Base-by-base conservation (phyloP, 768 basidiomycete genomes). In the Lactarius quietus region DNA sequence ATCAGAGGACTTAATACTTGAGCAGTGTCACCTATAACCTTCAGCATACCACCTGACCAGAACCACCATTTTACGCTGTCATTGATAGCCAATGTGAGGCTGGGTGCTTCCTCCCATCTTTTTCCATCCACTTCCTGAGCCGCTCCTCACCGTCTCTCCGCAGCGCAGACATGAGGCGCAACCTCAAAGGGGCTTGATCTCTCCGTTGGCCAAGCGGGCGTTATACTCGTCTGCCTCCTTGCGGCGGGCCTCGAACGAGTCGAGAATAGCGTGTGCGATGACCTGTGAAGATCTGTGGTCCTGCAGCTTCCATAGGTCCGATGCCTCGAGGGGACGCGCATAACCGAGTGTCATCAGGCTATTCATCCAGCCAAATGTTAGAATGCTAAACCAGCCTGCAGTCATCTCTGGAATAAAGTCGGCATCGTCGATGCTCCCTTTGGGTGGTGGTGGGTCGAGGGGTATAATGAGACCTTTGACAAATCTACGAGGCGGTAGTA, bases 251-350 rank as follows among this genome's bases (percentile, higher is more conserved):
- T 86, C 83, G 71, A 89, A 94, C 0, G 89, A 89, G 3, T 74
- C 74, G 23, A 82, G 78, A 45, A 96, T 89, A 39, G 80, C 77
- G 1, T 83, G 77, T 3, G 90, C 88, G 43, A 93, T 84, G 18
- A 76, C 71, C 1, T 78, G 81, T 0, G 93, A 82, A 2, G 83
- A 79, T 29, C 86, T 83, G 26, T 83, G 74, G 41, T 86, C 83
- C 64, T 86, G 86, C 29, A 95, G 84, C 74, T 85, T 89, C 80
- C 88, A 95, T 4, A 95, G 79, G 75, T 95, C 93, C 0, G 88
- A 76, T 0, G 87, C 86, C 71, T 93, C 89, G 3, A 96, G 81
- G 1, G 93, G 90, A 9, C 93, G 83, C 9, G 85, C 82, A 71
- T 93, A 93, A 9, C 93, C 93, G 14, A 93, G 78, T 12, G 78